Evolutionary conservation across 257 asterid genomes (phyloP).

Genomic region (Nicotiana tabacum): DNA sequence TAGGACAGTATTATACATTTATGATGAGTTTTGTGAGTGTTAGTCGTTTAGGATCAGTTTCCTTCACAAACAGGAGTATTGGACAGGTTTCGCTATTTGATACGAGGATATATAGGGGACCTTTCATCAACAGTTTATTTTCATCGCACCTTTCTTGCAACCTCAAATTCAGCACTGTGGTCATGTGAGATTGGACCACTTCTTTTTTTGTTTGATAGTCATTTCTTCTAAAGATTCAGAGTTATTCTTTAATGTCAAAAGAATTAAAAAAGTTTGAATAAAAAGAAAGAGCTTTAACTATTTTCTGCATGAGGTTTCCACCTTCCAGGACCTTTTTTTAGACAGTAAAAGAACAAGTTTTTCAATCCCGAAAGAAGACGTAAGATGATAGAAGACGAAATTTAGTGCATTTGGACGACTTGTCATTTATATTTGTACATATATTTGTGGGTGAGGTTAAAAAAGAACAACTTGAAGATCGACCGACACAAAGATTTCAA

Average conservation of each 20-base stretch:
- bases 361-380: background rate
- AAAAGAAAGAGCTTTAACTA: background rate
- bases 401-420: background rate
- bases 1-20: background rate
- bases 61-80: background rate
- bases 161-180: conserved; percentile 12
- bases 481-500: conserved; percentile 35
- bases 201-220: conserved; percentile 14
- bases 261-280: background rate
- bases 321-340: background rate
- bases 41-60: background rate
- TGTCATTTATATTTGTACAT: background rate
- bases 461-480: conserved; percentile 6
- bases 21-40: background rate
- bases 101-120: background rate
- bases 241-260: background rate
- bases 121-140: background rate
- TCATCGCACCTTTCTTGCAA: background rate
- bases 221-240: conserved; percentile 13
- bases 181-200: conserved; percentile 14
- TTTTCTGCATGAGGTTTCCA: background rate
- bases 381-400: background rate
- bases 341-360: background rate
- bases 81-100: background rate
- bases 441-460: background rate